Evolutionary conservation across 257 asterid genomes (phyloP), one percentile per base, ranked within the genome.

Genomic region (Fraxinus excelsior): DNA sequence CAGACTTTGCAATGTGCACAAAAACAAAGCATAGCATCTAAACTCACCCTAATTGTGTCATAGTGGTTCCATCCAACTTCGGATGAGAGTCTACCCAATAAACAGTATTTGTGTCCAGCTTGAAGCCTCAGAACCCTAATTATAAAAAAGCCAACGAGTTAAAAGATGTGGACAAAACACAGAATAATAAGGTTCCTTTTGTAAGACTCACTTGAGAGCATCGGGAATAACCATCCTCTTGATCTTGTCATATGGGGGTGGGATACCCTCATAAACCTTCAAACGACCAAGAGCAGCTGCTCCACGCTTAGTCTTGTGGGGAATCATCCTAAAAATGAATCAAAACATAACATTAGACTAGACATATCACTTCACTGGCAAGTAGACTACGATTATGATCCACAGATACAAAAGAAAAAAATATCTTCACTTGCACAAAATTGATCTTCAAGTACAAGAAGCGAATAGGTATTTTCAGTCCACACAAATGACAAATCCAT

Each of bases 41-140:
- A 31, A 67, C 83, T 73, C 73, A 88, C 97, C 91, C 86, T 84
- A 85, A 92, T 89, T 16, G 91, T 90, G 12, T 92, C 97, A 2
- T 83, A 87, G 49, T 92, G 91, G 80, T 92, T 92, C 97, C 97
- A 90, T 58, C 97, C 97, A 23, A 90, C 96, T 81, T 92, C 97
- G 0, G 94, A 89, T 74, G 97, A 92, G 16, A 92, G 92, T 77
- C 87, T 80, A 38, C 97, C 97, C 84, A 92, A 73, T 85, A 90
- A 77, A 72, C 96, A 92, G 81, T 89, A 92, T 73, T 92, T 92
- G 74, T 92, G 97, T 11, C 97, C 94, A 76, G 97, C 92, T 78
- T 90, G 94, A 18, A 92, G 96, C 88, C 96, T 90, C 94, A 92
- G 81, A 18, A 92, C 97, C 94, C 97, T 92, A 37, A 26, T 51